phyloP scores from a whole-genome alignment of 345 rosid genomes.

The Acer negundo region DNA sequence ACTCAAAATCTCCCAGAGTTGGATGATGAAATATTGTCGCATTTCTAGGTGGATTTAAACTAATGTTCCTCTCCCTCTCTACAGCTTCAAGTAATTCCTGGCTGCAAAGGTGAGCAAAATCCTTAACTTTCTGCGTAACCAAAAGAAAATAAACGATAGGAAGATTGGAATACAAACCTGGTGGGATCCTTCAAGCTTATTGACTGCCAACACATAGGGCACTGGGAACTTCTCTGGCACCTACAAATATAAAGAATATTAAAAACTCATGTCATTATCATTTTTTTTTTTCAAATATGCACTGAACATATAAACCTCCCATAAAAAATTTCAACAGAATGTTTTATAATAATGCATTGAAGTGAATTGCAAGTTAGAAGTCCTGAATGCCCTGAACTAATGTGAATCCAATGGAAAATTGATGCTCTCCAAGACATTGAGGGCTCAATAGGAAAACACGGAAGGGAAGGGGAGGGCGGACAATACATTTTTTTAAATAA shows the following conservation, averaged over 20 bases:
- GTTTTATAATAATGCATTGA: not conserved
- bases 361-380: not conserved
- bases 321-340: not conserved
- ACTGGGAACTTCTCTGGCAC: constrained; percentile 99
- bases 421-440: not conserved
- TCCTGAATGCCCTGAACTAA: not conserved
- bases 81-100: constrained; percentile 95
- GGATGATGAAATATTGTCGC: constrained; percentile 94
- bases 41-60: constrained; percentile 75
- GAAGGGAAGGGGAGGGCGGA: not conserved
- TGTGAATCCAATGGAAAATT: not conserved
- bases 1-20: constrained; percentile 88
- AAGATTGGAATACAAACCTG: constrained; percentile 42
- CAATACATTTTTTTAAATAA: not conserved
- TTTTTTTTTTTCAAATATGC: not conserved
- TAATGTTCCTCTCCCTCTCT: constrained; percentile 76
- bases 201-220: constrained; percentile 99
- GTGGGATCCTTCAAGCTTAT: constrained; percentile 88
- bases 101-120: constrained; percentile 41
- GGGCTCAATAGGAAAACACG: not conserved
- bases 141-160: not conserved
- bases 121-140: constrained; percentile 9
- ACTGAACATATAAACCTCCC: not conserved
- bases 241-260: constrained; percentile 34
- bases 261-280: not conserved